These are phyloP conservation scores for Ustilago nuda DNA, from an alignment of 1,284 basidiomycete genomes.

Conservation along the genomic window DNA sequence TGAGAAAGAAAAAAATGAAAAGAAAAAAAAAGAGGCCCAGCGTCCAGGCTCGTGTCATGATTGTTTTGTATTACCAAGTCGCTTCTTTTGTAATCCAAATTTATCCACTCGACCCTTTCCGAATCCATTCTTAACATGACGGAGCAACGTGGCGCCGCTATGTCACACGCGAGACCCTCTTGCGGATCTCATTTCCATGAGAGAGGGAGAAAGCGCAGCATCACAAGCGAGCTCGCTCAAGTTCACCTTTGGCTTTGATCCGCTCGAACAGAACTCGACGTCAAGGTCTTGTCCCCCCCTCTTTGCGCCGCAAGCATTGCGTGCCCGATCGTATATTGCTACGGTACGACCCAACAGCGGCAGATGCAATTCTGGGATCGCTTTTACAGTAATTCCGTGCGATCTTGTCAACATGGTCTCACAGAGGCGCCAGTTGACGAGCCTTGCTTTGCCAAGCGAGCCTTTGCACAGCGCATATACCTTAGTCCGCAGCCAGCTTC, in stretches of 20 bases:
- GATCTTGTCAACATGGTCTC: not conserved
- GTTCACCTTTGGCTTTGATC: not conserved
- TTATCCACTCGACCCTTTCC: too few relatives aligned
- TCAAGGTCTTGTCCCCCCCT: too few relatives aligned
- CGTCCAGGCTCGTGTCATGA: too few relatives aligned
- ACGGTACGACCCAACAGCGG: too few relatives aligned
- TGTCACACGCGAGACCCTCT: not conserved
- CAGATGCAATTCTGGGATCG: not conserved
- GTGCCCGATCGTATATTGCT: too few relatives aligned
- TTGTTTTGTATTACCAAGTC: not conserved
- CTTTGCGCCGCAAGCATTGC: too few relatives aligned
- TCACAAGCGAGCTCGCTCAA: not conserved
- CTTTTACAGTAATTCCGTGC: not conserved
- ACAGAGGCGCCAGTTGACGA: not conserved
- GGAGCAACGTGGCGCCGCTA: not conserved
- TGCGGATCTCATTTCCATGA: not conserved
- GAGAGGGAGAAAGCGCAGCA: not conserved
- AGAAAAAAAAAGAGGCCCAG: too few relatives aligned
- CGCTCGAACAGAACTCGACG: not conserved
- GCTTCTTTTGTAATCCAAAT: too few relatives aligned
- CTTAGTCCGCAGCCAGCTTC: not conserved
- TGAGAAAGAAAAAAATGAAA: fast-evolving
- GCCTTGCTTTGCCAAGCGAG: conserved; percentile 5
- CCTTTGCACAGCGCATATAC: not conserved
- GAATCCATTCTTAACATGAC: not conserved